Base-by-base conservation (phyloP, 495 filamentous ascomycete genomes). In the Hypoxylon cercidicola region DNA sequence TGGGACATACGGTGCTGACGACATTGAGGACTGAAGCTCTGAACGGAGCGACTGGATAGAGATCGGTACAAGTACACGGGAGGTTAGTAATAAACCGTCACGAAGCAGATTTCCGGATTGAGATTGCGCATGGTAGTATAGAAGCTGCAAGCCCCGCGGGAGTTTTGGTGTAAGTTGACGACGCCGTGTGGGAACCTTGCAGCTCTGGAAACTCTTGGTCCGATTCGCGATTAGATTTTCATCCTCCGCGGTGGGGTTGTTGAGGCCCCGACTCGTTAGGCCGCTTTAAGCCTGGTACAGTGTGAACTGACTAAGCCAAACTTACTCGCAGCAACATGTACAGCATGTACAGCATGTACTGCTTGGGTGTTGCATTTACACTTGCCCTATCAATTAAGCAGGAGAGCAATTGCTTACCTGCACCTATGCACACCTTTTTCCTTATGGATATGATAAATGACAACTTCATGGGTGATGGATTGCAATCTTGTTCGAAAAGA, bases 1-100 rank as follows among this genome's bases (percentile, higher is more conserved):
- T 19, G 25, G 5, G 40, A 69, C 71, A 58, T 74, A 74, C 71
- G 71, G 71, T 53, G 62, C 71, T 52, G 71, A 58, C 58, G 71
- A 66, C 71, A 73, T 73, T 20, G 57, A 56, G 43, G 39, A 18
- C 57, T 54, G 53, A 57, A 43, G 64, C 62, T 53, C 66, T 56
- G 23, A 45, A 58, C 23, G 61, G 62, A 65, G 66, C 62, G 23
- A 41, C n/a, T 60, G 49, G 53, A 61, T 13, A 45, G 11, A 43
- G 46, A 54, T 58, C 55, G 4, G 16, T 43, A 43, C 40, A 18
- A 40, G 13, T 40, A 19, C 21, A 23, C 32, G n/a, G 21, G 9
- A 12, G 9, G 30, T n/a, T 57, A 13, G 37, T 15, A 57, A 55
- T 20, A 59, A 45, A 23, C 41, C 20, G 54, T 68, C 62, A 55